Conservation (phyloP, 352 stramenopile genomes). For the Globisporangium sylvaticum region DNA sequence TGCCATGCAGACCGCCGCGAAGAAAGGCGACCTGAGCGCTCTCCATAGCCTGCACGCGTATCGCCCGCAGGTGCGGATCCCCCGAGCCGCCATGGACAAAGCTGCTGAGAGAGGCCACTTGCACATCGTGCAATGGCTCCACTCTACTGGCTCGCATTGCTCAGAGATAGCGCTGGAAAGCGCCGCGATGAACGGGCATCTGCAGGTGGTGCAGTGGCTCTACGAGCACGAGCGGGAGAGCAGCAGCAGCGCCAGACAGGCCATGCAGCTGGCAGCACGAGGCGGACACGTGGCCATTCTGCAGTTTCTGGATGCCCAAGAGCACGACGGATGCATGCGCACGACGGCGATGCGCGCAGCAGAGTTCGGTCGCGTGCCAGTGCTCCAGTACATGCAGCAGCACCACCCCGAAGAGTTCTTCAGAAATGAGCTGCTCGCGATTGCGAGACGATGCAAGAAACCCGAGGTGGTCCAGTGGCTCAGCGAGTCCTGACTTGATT, state of each 20-base stretch:
- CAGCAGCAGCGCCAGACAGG: neutral
- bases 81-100: slow-evolving; percentile 1
- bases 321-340: neutral
- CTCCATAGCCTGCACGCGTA: slow-evolving; percentile 11
- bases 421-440: neutral
- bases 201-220: slow-evolving; percentile 9
- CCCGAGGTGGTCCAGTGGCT: neutral
- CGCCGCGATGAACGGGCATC: slow-evolving; percentile 1
- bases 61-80: neutral
- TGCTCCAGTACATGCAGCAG: slow-evolving; percentile 9
- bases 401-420: neutral
- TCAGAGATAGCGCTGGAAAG: slow-evolving; percentile 7
- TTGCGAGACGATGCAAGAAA: slow-evolving; percentile 1
- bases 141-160: neutral
- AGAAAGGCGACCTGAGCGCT: slow-evolving; percentile 3
- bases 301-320: neutral
- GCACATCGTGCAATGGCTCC: slow-evolving; percentile 1
- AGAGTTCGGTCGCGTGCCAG: neutral
- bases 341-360: slow-evolving; percentile 4
- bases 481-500: neutral
- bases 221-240: neutral
- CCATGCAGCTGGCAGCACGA: slow-evolving; percentile 6
- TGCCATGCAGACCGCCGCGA: slow-evolving; percentile 6
- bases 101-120: slow-evolving; percentile 1
- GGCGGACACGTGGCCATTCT: slow-evolving; percentile 13